These are phyloP conservation scores for Babesia gibsoni DNA, from an alignment of 169 alveolate genomes.

Conservation along the genomic window DNA sequence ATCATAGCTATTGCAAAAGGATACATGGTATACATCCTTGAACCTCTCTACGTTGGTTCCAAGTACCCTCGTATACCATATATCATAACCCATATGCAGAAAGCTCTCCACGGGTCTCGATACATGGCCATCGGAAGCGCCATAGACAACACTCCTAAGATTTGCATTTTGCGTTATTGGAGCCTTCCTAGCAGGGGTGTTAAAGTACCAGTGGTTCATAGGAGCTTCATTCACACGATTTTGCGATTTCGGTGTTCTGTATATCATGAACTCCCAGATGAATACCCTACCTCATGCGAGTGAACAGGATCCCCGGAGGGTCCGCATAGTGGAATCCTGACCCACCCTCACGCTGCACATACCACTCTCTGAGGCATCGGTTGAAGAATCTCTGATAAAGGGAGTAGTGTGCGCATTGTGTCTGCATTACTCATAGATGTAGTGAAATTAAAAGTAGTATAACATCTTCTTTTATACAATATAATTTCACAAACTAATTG, in stretches of 20 bases:
- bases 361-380: conserved; percentile 59
- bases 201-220: conserved; percentile 49
- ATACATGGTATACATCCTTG: conserved; percentile 12
- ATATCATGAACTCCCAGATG: not conserved
- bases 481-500: no score
- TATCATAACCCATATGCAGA: conserved; percentile 55
- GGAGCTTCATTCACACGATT: conserved; percentile 10
- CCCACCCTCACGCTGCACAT: conserved; percentile 45
- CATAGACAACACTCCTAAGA: not conserved
- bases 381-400: conserved; percentile 57
- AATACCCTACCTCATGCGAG: conserved; percentile 38
- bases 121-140: not conserved
- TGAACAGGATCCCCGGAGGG: conserved; percentile 63
- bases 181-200: not conserved
- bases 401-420: conserved; percentile 36
- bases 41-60: not conserved
- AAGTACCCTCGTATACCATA: conserved; percentile 16
- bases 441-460: not conserved
- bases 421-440: conserved; percentile 12
- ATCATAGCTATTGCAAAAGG: conserved; percentile 58
- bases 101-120: not conserved
- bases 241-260: conserved; percentile 6
- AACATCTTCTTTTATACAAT: no score
- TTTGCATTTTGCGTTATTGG: not conserved
- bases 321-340: conserved; percentile 56